Base-by-base conservation (phyloP, 129 eudicot genomes). In the Apium graveolens region DNA sequence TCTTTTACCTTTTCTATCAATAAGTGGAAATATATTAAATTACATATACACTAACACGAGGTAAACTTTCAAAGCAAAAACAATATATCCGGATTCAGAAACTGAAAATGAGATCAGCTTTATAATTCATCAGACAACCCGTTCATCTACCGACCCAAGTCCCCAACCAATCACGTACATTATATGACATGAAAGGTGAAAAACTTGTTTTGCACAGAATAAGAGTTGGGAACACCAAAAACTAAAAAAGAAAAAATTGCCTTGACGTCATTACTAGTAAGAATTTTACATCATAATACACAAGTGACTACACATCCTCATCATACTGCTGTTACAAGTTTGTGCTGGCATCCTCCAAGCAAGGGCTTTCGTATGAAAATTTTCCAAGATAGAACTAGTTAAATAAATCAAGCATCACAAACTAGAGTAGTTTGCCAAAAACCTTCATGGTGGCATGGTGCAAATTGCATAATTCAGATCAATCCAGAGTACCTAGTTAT, bases 401-500 rank as follows among this genome's bases (percentile, higher is more conserved):
- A 60, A 60, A 60, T n/a, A 24, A 26, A 66, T 66, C 11, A 27
- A 31, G 41, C 72, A 66, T 31, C 39, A 66, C 72, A 66, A 66
- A 66, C 24, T 66, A 31, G 39, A 66, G 31, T 29, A 14, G 21
- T 65, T 65, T 13, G 39, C 37, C 39, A 65, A 65, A 11, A 12
- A 1, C 39, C 20, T 65, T 31, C 9, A 11, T 63, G 39, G 71
- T 29, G 38, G 34, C 45, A 18, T 0, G 74, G n/a, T 18, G 43
- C 74, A 34, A 7, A 8, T 69, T 34, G 74, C 42, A 69, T n/a
- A 69, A 20, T 5, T 69, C 45, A 18, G 4, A 69, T 66, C 24
- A 31, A 31, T 1, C 24, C 41, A 66, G 2, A 21, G 8, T 66
- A 70, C 37, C 39, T 66, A 66, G 21, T 31, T 37, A 70, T 96